Conservation (phyloP, 2,329 filamentous ascomycete genomes). For the Exophiala oligosperma region DNA sequence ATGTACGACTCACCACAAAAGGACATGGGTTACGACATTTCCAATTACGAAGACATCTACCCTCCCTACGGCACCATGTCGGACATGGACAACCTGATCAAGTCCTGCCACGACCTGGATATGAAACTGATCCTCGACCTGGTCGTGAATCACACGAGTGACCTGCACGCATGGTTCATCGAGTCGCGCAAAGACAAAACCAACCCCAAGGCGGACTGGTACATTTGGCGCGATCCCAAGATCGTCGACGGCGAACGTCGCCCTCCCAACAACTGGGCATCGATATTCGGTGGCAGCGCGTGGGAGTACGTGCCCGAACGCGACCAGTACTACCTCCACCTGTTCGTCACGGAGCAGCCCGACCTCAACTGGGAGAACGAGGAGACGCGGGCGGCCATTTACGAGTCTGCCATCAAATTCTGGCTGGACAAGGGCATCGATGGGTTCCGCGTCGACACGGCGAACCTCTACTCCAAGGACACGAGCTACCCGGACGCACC, state of each 20-base stretch:
- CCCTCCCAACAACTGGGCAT: slow-evolving; percentile 60
- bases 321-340: slow-evolving; percentile 67
- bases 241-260: slow-evolving; percentile 57
- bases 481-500: slow-evolving; percentile 34
- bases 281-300: slow-evolving; percentile 39
- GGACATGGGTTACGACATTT: slow-evolving; percentile 70
- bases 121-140: slow-evolving; percentile 74
- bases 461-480: slow-evolving; percentile 30
- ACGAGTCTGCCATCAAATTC: slow-evolving; percentile 68
- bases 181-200: slow-evolving; percentile 45
- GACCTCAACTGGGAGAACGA: slow-evolving; percentile 77
- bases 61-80: slow-evolving; percentile 65
- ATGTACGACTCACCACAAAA: slow-evolving; percentile 64
- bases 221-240: slow-evolving; percentile 63
- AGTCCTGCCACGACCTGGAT: slow-evolving; percentile 59
- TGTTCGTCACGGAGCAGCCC: slow-evolving; percentile 71
- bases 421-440: slow-evolving; percentile 72
- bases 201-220: slow-evolving; percentile 61
- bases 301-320: slow-evolving; percentile 30
- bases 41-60: slow-evolving; percentile 67
- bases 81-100: slow-evolving; percentile 64
- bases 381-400: slow-evolving; percentile 63
- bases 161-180: slow-evolving; percentile 58
- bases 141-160: slow-evolving; percentile 74
- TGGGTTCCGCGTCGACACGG: slow-evolving; percentile 64